Base-by-base conservation (phyloP, 257 asterid species). In the Parsonsia alboflavescens region DNA sequence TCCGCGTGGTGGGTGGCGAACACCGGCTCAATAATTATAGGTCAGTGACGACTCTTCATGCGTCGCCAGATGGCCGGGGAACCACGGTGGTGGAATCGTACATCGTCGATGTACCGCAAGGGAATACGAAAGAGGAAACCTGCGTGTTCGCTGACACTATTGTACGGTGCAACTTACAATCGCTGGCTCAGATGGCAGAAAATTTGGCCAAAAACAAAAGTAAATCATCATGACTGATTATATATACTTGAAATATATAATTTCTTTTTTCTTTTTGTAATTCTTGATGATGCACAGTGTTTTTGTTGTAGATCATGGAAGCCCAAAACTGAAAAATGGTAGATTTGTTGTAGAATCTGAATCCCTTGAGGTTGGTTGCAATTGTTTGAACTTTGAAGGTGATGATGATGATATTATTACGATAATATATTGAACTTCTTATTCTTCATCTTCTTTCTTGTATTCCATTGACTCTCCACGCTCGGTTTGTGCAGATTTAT, bases 41-140 rank as follows among this genome's bases (percentile, higher is more conserved):
- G 30, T 92, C 96, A 0, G 93, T 92, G 0, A 90, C 96, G 9
- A 89, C 93, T 5, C 86, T 90, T n/a, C 96, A 90, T 61, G 76
- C 84, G 4, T 45, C 76, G 2, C 63, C 66, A 7, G 83, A 71
- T n/a, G 73, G 84, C 10, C 53, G 78, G 0, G 82, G 75, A 16
- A 89, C 96, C 71, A 87, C 90, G 81, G 92, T 92, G 69, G 92
- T 90, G 70, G 98, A 92, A 8, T 92, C 97, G 39, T 92, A 90
- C 50, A 93, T 88, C 56, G 98, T 92, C 46, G 98, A 92, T 61
- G 80, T 89, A 17, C 97, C 98, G 48, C 85, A 22, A 73, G 98
- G 92, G 79, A 92, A 92, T 65, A 90, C 96, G 0, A 79, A 65
- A 52, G 98, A 92, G 8, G 98, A 92, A 28, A 92, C 98, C 21